phyloP scores from a whole-genome alignment of 768 basidiomycete species.

The Tricholoma sp. region DNA sequence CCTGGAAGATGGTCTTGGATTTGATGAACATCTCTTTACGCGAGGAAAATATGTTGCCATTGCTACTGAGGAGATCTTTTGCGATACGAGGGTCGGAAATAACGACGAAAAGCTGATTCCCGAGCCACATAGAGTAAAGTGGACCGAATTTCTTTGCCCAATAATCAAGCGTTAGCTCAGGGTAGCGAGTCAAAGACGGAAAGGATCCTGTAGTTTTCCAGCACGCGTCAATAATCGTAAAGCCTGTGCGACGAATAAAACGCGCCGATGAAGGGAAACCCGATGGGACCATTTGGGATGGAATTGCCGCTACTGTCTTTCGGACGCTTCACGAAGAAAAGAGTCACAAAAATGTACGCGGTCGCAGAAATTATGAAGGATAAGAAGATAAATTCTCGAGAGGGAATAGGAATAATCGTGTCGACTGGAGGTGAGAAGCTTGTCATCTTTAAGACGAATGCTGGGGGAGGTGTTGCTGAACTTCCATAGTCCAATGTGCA shows the following conservation, averaged over 20 bases:
- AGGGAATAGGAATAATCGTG: slow-evolving; percentile 6
- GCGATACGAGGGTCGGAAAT: slow-evolving; percentile 39
- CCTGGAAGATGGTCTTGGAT: slow-evolving; percentile 36
- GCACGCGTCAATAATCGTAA: neutral
- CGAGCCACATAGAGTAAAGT: slow-evolving; percentile 41
- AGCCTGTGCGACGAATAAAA: neutral
- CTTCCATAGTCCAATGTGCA: neutral
- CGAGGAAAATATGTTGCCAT: slow-evolving; percentile 41
- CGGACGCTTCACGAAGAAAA: slow-evolving; percentile 6
- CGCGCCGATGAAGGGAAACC: slow-evolving; percentile 18
- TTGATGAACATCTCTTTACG: slow-evolving; percentile 44
- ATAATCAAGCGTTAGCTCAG: slow-evolving; percentile 35
- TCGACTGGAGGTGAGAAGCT: neutral
- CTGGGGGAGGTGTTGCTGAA: neutral
- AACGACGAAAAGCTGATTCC: slow-evolving; percentile 42
- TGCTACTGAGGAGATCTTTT: slow-evolving; percentile 39
- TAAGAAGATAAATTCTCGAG: slow-evolving; percentile 15
- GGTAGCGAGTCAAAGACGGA: slow-evolving; percentile 34
- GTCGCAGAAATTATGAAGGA: slow-evolving; percentile 20
- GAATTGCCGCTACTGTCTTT: slow-evolving; percentile 13
- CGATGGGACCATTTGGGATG: slow-evolving; percentile 18
- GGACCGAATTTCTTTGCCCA: slow-evolving; percentile 42
- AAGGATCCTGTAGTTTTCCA: slow-evolving; percentile 22
- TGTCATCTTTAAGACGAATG: neutral
- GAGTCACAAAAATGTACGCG: slow-evolving; percentile 14